These are phyloP conservation scores for Populus hybrid DNA, from an alignment of 441 rosid genomes.

Conservation along the genomic window DNA sequence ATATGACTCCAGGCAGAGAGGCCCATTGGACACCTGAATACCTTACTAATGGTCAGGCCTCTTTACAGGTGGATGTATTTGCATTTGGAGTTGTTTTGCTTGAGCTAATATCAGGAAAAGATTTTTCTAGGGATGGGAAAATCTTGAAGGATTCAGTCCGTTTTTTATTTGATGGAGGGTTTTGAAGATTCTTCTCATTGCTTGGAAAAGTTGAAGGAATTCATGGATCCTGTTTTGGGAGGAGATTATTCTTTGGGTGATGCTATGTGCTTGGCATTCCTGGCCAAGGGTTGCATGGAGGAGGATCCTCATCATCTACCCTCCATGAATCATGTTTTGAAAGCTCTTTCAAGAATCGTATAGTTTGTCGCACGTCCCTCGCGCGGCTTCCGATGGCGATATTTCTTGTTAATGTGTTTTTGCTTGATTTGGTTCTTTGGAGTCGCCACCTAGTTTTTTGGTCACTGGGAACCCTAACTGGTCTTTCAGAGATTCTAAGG, in stretches of 20 bases:
- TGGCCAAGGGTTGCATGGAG: conserved; percentile 34
- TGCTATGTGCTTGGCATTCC: conserved; percentile 21
- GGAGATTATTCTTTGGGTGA: conserved; percentile 26
- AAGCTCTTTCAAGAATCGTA: conserved; percentile 29
- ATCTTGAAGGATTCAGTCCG: conserved; percentile 17
- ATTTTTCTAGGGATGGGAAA: conserved; percentile 18
- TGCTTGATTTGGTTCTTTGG: too few relatives aligned
- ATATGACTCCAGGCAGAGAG: not conserved
- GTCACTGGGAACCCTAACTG: too few relatives aligned
- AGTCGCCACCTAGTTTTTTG: too few relatives aligned
- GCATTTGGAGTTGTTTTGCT: conserved; percentile 32
- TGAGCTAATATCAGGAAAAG: conserved; percentile 27
- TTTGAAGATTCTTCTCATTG: conserved; percentile 15
- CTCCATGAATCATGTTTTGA: conserved; percentile 30
- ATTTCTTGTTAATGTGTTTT: too few relatives aligned
- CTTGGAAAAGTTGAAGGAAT: conserved; percentile 23
- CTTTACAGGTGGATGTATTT: not conserved
- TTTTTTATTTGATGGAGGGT: conserved; percentile 10
- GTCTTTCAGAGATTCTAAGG: too few relatives aligned
- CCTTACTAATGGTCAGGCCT: not conserved
- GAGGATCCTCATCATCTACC: conserved; percentile 28
- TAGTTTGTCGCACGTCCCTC: not conserved
- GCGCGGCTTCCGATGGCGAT: too few relatives aligned
- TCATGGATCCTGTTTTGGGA: conserved; percentile 30
- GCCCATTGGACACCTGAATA: not conserved